These are phyloP conservation scores for Fusarium devonianum DNA, from an alignment of 2,329 filamentous ascomycete species.

Conservation along the genomic window DNA sequence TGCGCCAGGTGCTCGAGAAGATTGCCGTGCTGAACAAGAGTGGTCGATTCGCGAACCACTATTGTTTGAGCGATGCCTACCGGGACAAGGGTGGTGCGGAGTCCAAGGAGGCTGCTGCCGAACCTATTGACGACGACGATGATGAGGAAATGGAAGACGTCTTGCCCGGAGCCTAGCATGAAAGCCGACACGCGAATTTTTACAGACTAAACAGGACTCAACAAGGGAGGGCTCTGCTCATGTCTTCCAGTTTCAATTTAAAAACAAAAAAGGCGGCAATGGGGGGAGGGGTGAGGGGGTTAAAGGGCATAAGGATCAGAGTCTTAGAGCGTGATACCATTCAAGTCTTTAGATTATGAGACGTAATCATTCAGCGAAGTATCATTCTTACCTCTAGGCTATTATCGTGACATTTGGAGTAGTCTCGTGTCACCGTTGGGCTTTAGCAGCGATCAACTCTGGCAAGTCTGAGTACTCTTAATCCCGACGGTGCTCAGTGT, in stretches of 20 bases:
- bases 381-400: background rate
- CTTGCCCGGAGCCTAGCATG: slow-evolving; percentile 42
- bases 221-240: too few species aligned
- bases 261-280: too few species aligned
- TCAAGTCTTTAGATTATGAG: slow-evolving; percentile 24
- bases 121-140: slow-evolving; percentile 67
- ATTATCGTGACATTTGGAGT: too few species aligned
- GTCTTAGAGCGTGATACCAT: slow-evolving; percentile 43
- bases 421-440: too few species aligned
- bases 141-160: slow-evolving; percentile 85
- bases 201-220: background rate
- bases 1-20: slow-evolving; percentile 83
- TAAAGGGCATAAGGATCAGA: slow-evolving; percentile 24
- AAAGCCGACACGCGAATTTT: background rate
- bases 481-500: too few species aligned
- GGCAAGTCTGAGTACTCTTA: too few species aligned
- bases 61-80: slow-evolving; percentile 74
- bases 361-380: slow-evolving; percentile 25
- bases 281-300: slow-evolving; percentile 19
- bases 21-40: slow-evolving; percentile 84
- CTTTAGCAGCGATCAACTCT: too few species aligned
- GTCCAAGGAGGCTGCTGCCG: slow-evolving; percentile 62
- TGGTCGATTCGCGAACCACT: slow-evolving; percentile 85
- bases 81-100: slow-evolving; percentile 49
- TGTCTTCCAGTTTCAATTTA: too few species aligned